Evolutionary conservation across 2,329 filamentous ascomycete genomes (phyloP).

Genomic region (Aureobasidium subglaciale): DNA sequence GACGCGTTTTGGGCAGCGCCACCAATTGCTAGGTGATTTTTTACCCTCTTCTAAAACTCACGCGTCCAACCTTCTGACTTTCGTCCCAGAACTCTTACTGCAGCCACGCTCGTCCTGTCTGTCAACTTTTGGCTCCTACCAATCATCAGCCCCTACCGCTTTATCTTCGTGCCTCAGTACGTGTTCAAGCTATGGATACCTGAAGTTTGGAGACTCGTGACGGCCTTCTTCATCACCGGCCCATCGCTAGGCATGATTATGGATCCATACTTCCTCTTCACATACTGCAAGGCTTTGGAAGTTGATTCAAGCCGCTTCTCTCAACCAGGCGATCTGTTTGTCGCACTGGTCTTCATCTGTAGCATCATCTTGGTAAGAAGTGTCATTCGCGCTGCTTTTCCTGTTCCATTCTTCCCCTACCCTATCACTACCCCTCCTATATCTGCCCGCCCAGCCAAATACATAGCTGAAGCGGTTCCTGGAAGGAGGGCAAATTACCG

Average conservation of each 20-base stretch:
- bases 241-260: conserved; percentile 53
- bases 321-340: conserved; percentile 69
- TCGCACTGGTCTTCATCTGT: conserved; percentile 70
- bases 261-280: conserved; percentile 73
- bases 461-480: conserved; percentile 49
- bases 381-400: conserved; percentile 21
- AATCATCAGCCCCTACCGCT: conserved; percentile 33
- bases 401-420: conserved; percentile 18
- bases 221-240: conserved; percentile 54
- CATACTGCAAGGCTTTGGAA: conserved; percentile 70
- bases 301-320: conserved; percentile 62
- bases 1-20: conserved; percentile 60
- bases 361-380: conserved; percentile 69
- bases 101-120: conserved; percentile 56
- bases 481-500: conserved; percentile 48
- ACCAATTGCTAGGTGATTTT: conserved; percentile 56
- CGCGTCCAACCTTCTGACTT: conserved; percentile 34
- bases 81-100: conserved; percentile 59
- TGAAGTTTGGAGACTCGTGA: conserved; percentile 53
- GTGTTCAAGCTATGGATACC: conserved; percentile 47
- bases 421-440: conserved; percentile 47
- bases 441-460: conserved; percentile 47
- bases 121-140: conserved; percentile 48
- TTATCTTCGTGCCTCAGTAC: conserved; percentile 47
- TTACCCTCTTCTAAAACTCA: conserved; percentile 10